These are phyloP conservation scores for Petunia secreta DNA, from an alignment of 257 asterid genomes.

Conservation along the genomic window DNA sequence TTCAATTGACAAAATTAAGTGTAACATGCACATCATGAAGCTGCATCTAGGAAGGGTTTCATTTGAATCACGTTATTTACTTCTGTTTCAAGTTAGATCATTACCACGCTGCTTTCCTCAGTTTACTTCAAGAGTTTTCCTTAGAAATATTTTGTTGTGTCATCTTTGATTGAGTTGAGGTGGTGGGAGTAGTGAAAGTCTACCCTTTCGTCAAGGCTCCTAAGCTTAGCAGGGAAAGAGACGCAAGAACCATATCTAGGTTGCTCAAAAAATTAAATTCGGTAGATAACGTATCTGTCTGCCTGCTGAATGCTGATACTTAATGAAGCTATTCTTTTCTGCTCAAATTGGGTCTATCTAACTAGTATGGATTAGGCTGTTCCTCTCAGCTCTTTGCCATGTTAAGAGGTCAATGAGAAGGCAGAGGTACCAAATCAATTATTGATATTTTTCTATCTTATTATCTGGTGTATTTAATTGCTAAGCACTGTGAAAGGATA, in stretches of 20 bases:
- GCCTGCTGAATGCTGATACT: no score
- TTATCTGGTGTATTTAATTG: background rate
- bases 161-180: background rate
- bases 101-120: background rate
- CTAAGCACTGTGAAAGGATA: conserved; percentile 12
- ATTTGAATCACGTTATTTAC: no score
- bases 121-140: background rate
- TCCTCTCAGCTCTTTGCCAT: background rate
- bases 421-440: background rate
- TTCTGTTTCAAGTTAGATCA: background rate
- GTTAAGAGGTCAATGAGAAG: conserved; percentile 1
- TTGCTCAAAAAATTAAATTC: background rate
- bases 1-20: no score
- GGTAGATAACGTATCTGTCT: background rate
- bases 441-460: background rate
- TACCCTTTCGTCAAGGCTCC: conserved; percentile 1
- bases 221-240: conserved; percentile 3
- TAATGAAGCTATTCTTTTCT: background rate
- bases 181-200: conserved; percentile 1
- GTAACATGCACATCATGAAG: no score
- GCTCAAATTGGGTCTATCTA: background rate
- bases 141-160: background rate
- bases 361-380: background rate
- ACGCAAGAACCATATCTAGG: background rate
- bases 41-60: no score